Evolutionary conservation across 163 green algal genomes (phyloP), one percentile per base, ranked within the genome.

Genomic region (Trebouxia gelatinosa): DNA sequence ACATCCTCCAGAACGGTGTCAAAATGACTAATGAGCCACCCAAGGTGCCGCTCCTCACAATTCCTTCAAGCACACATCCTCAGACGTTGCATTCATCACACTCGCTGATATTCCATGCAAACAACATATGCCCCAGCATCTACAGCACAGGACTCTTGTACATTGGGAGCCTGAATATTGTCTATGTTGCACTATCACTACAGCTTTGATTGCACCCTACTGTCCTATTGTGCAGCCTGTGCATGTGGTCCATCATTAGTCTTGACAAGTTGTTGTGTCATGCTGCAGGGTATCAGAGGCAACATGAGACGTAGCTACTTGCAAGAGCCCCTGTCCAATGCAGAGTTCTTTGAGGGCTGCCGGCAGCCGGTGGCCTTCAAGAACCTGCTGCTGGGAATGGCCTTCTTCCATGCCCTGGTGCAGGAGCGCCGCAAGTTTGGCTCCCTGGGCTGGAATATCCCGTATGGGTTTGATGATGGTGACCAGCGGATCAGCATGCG

Each of bases 391-490:
- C 93, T 94, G 67, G 84, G 85, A 17, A 77, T 94, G 31, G 82
- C 86, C 13, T 94, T 90, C 80, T 94, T 96, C 85, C 91, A 95
- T 67, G 89, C 89, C 17, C 72, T 94, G 5, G 81, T 95, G 43
- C 90, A 95, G 80, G 91, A 96, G 83, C 83, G 92, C 65, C 78
- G 90, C 35, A 94, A 94, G 85, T 96, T 94, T 79, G 92, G 92
- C 26, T 86, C 91, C 23, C 85, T 96, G 21, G 92, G 92, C n/a
- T 96, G 91, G 91, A 96, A 96, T 88, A 95, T 96, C 70, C 83
- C 85, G 7, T 96, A 96, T 51, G 91, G 88, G n/a, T 96, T 96
- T 84, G 93, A 94, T 72, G 90, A 95, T 62, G 87, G 87, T 13
- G 92, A 96, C 83, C 83, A 90, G 80, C 85, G 89, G 70, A 94